A percentile compares a stretch with the other conserved stretches of the same genome.
phyloP scores from a whole-genome alignment of 23 red algal species.

The Gracilariopsis chorda region DNA sequence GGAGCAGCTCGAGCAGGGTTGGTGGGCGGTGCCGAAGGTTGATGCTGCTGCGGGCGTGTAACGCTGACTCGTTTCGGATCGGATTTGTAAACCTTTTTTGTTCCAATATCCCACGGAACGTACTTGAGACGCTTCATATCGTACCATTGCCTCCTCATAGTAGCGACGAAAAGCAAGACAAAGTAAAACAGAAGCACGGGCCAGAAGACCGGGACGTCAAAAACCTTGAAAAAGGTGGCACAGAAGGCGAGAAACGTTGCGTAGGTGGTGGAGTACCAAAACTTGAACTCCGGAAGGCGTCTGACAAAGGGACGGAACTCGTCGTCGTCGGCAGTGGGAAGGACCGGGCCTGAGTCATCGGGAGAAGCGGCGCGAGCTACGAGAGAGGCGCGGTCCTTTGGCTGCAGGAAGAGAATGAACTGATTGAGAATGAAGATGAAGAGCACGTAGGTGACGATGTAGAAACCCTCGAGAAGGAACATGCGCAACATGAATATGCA shows the following conservation, averaged over 20 bases:
- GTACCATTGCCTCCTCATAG: slow-evolving; percentile 89
- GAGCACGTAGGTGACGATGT: slow-evolving; percentile 91
- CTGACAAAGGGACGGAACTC: slow-evolving; percentile 97
- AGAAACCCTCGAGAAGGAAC: slow-evolving; percentile 86
- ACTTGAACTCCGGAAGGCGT: slow-evolving; percentile 95
- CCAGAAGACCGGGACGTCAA: slow-evolving; percentile 98
- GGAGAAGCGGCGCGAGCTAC: slow-evolving; percentile 21
- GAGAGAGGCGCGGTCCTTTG: slow-evolving; percentile 77
- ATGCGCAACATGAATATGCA: slow-evolving; percentile 68
- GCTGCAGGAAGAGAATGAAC: slow-evolving; percentile 94
- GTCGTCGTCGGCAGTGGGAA: slow-evolving; percentile 41
- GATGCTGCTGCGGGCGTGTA: slow-evolving; percentile 14
- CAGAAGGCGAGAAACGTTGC: slow-evolving; percentile 67
- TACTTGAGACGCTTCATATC: slow-evolving; percentile 95
- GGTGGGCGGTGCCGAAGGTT: background rate
- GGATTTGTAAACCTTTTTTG: slow-evolving; percentile 71
- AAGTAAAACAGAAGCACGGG: slow-evolving; percentile 94
- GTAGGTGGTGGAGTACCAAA: slow-evolving; percentile 80
- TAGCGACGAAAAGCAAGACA: slow-evolving; percentile 84
- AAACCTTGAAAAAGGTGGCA: slow-evolving; percentile 68
- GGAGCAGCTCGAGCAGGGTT: background rate
- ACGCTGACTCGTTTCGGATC: slow-evolving; percentile 60
- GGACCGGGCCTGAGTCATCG: background rate
- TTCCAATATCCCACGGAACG: slow-evolving; percentile 96
- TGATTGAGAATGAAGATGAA: slow-evolving; percentile 94